Conservation (phyloP, 1,284 basidiomycete genomes). For the Ustilago cynodontis region DNA sequence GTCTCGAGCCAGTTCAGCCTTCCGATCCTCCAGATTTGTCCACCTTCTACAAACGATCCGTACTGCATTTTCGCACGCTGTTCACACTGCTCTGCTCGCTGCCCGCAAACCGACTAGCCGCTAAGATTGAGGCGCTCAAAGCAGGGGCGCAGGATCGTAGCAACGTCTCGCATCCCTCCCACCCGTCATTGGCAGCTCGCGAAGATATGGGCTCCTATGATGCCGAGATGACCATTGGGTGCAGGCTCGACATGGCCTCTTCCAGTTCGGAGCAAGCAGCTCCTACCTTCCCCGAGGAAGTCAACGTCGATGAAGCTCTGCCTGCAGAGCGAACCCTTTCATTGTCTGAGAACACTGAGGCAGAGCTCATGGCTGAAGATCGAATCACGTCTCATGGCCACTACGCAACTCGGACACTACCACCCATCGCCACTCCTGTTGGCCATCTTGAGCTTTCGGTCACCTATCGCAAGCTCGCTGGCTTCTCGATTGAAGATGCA, state of each 20-base stretch:
- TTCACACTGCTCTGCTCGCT: slow-evolving; percentile 61
- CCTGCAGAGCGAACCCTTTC: slow-evolving; percentile 3
- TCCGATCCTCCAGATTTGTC: slow-evolving; percentile 58
- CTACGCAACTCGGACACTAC: slow-evolving; percentile 21
- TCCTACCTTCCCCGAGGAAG: slow-evolving; percentile 8
- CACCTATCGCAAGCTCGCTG: slow-evolving; percentile 46
- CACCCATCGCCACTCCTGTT: slow-evolving; percentile 35
- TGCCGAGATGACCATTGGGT: slow-evolving; percentile 50
- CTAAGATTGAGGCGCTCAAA: slow-evolving; percentile 42
- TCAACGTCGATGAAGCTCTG: slow-evolving; percentile 11
- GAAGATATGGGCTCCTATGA: slow-evolving; percentile 30
- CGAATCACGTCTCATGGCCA: slow-evolving; percentile 7
- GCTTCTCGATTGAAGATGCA: slow-evolving; percentile 48
- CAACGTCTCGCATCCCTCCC: background rate
- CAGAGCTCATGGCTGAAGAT: background rate
- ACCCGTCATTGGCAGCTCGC: slow-evolving; percentile 27
- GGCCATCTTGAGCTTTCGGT: slow-evolving; percentile 49
- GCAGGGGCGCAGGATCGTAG: slow-evolving; percentile 5
- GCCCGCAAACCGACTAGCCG: slow-evolving; percentile 59
- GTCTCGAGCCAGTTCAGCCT: slow-evolving; percentile 27
- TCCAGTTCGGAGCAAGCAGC: background rate
- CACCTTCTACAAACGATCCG: slow-evolving; percentile 69
- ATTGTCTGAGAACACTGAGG: background rate
- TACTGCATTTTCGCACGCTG: slow-evolving; percentile 67
- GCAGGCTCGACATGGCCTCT: slow-evolving; percentile 49